Base-by-base conservation (phyloP, 2,329 filamentous ascomycete genomes). In the Diaporthe citrichinensis region DNA sequence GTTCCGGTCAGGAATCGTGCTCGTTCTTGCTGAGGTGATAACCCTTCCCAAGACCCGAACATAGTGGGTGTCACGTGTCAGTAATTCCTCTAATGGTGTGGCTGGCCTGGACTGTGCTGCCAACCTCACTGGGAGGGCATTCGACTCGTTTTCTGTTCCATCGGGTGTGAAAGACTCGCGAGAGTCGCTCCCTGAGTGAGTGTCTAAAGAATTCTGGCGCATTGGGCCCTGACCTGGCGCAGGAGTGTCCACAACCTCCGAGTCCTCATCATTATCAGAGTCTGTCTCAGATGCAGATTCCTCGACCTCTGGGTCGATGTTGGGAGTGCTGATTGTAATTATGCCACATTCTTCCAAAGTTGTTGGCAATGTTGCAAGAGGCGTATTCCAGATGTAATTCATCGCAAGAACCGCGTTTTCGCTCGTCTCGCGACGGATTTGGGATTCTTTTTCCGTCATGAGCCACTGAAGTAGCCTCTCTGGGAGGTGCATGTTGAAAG, bases 401-500 rank as follows among this genome's bases (percentile, higher is more conserved):
- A 25, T 6, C 25, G 77, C 78, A 2, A 31, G 31, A 0, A 76
- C 51, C 23, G 76, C 78, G 4, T 75, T 74, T 1, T 72, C 67
- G n/a, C 61, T 71, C 4, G 73, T 23, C 3, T 2, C n/a, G 3
- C 59, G 72, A 0, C 3, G 44, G 23, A 72, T 74, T 41, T 78
- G 74, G 5, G 78, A 78, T 10, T 14, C 41, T 23, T 78, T 77
- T 25, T 83, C 78, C 20, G 76, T 80, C 83, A 86, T 84, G 57
- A 86, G 79, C 83, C 83, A 85, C 14, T 80, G 74, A 0, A 82
- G 77, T 2, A 86, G 77, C 1, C 74, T 79, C 8, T 77, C 71
- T 0, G 83, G 79, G 2, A 86, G 81, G 0, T 68, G 41, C 0
- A 77, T 78, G 15, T 74, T 77, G 76, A 83, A 85, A 69, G 79